A percentile compares a stretch with the other conserved stretches of the same genome.
Evolutionary conservation across 305 asterid species (phyloP).

Genomic region (Fraxinus angustifolia): DNA sequence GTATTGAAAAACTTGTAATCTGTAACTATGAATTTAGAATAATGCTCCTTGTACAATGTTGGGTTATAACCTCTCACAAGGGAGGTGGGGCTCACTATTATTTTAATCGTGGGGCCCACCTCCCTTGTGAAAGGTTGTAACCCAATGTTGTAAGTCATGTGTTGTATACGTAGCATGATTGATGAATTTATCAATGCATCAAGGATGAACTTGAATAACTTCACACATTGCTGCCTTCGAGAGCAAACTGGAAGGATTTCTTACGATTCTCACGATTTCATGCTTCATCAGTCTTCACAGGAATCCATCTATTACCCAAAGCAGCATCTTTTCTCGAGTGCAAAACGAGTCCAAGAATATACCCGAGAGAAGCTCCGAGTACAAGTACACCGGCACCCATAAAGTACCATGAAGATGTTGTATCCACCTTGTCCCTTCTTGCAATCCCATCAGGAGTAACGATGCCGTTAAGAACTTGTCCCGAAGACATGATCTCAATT

Average conservation of each 20-base stretch:
- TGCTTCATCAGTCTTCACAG: conserved; percentile 53
- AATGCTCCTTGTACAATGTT: too few species aligned
- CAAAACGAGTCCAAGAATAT: conserved; percentile 49
- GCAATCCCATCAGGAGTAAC: conserved; percentile 9
- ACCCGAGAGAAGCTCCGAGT: conserved; percentile 64
- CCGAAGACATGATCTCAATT: conserved; percentile 79
- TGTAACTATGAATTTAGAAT: not conserved
- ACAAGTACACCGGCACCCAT: conserved; percentile 45
- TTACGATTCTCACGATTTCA: conserved; percentile 21
- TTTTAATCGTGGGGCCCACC: too few species aligned
- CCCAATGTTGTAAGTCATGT: too few species aligned
- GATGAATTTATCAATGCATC: conserved; percentile 11
- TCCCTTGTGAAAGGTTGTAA: too few species aligned
- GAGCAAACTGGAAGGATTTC: conserved; percentile 10
- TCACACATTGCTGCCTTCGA: not conserved
- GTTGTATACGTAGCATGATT: too few species aligned
- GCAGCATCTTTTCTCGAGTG: conserved; percentile 34
- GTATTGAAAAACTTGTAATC: too few species aligned
- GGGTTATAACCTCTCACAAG: too few species aligned
- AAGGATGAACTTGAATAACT: not conserved
- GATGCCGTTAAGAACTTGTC: conserved; percentile 50
- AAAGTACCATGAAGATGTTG: conserved; percentile 46
- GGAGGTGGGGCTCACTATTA: too few species aligned
- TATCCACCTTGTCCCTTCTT: not conserved
- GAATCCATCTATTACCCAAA: conserved; percentile 43